Percentiles rank a stretch among this genome's conserved stretches.
phyloP scores from a whole-genome alignment of 129 eudicot species.

The Solidago caesia region DNA sequence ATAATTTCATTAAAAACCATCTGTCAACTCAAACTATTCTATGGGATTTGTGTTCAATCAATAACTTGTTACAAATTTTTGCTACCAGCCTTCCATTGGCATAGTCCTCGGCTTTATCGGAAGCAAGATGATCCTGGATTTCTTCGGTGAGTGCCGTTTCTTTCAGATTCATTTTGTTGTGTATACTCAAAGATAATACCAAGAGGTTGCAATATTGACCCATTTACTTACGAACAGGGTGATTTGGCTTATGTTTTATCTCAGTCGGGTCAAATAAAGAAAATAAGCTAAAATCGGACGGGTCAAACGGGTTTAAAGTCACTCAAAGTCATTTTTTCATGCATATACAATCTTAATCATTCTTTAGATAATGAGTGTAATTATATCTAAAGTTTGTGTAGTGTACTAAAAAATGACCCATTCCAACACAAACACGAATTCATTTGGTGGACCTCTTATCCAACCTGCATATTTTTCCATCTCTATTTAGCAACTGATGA shows the following conservation, averaged over 20 bases:
- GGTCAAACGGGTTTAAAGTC: neutral
- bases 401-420: neutral
- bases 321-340: neutral
- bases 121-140: conserved; percentile 81
- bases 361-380: neutral
- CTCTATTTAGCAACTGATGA: neutral
- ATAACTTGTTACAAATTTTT: neutral
- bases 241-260: neutral
- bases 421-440: neutral
- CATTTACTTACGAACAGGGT: neutral
- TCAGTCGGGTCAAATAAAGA: neutral
- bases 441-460: neutral
- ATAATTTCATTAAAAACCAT: neutral
- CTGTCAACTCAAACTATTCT: neutral
- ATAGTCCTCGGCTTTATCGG: conserved; percentile 85
- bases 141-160: conserved; percentile 61
- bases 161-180: neutral
- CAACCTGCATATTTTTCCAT: neutral
- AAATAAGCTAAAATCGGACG: neutral
- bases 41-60: too few relatives aligned
- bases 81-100: conserved; percentile 76
- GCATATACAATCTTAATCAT: too few relatives aligned
- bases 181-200: neutral
- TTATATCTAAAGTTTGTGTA: neutral
- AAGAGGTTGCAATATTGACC: neutral